Conservation (phyloP, 768 basidiomycete species). For the Russula virescens region DNA sequence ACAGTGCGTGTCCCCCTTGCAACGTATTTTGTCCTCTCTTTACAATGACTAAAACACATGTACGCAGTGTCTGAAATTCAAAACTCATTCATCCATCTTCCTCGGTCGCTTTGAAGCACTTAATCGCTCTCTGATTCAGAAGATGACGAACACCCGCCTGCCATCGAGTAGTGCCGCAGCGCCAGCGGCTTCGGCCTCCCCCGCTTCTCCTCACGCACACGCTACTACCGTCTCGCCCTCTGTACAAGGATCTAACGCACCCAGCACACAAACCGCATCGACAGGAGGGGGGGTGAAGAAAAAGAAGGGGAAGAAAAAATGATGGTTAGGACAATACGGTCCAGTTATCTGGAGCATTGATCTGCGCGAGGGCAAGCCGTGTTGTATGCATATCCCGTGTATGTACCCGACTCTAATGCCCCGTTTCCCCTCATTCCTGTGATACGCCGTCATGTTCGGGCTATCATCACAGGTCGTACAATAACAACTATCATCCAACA, state of each 20-base stretch:
- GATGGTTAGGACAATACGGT: constrained; percentile 33
- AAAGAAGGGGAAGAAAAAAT: constrained; percentile 81
- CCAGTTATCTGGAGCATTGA: neutral
- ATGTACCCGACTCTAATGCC: neutral
- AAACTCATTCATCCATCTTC: constrained; percentile 89
- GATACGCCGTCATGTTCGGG: neutral
- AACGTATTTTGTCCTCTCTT: neutral
- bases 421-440: neutral
- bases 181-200: constrained; percentile 8
- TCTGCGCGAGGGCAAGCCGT: neutral
- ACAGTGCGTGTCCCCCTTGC: constrained; percentile 50
- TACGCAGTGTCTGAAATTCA: constrained; percentile 88
- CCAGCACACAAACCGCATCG: constrained; percentile 27
- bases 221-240: constrained; percentile 6
- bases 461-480: neutral
- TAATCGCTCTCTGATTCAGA: constrained; percentile 79
- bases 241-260: constrained; percentile 1
- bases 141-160: constrained; percentile 67
- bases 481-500: neutral
- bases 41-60: no score
- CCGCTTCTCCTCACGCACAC: constrained; percentile 2
- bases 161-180: neutral
- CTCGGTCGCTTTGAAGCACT: constrained; percentile 95
- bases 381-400: neutral
- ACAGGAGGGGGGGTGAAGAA: constrained; percentile 67